phyloP scores from a whole-genome alignment of 768 basidiomycete genomes.

The Tephrocybe sp. region DNA sequence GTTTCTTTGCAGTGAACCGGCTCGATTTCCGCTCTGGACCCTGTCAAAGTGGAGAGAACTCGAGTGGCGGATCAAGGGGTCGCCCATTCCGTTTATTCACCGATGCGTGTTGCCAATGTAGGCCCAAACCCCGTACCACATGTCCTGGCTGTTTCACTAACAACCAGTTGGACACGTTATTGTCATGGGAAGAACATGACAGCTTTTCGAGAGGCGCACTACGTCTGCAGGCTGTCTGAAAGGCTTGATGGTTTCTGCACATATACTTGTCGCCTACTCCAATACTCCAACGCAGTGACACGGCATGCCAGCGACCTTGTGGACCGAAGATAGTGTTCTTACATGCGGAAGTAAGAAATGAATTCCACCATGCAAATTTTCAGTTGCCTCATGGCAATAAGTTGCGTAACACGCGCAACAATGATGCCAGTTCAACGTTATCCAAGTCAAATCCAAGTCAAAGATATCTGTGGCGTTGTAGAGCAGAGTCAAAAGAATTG shows the following conservation, averaged over 20 bases:
- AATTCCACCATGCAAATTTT: not conserved
- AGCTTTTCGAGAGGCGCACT: not conserved
- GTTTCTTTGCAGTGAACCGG: not conserved
- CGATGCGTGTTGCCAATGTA: conserved; percentile 6
- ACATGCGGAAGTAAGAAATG: not conserved
- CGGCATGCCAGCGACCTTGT: not conserved
- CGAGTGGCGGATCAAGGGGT: conserved; percentile 8
- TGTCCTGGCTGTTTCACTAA: conserved; percentile 1
- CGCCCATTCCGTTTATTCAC: conserved; percentile 4
- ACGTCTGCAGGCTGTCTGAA: not conserved
- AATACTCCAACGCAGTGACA: not conserved
- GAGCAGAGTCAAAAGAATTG: too few relatives aligned
- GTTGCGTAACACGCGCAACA: too few relatives aligned
- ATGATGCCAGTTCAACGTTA: too few relatives aligned
- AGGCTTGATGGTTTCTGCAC: conserved; percentile 8
- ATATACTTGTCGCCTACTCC: too few relatives aligned
- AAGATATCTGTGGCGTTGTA: too few relatives aligned
- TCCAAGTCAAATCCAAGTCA: too few relatives aligned
- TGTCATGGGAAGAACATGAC: conserved; percentile 4
- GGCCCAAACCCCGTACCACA: not conserved
- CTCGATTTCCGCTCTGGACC: not conserved
- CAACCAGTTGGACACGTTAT: not conserved
- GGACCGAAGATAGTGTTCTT: too few relatives aligned
- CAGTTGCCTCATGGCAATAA: not conserved
- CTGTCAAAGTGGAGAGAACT: not conserved